Conservation (phyloP, 192 early-diverging fungal genomes). For the Pecoramyces ruminantium region DNA sequence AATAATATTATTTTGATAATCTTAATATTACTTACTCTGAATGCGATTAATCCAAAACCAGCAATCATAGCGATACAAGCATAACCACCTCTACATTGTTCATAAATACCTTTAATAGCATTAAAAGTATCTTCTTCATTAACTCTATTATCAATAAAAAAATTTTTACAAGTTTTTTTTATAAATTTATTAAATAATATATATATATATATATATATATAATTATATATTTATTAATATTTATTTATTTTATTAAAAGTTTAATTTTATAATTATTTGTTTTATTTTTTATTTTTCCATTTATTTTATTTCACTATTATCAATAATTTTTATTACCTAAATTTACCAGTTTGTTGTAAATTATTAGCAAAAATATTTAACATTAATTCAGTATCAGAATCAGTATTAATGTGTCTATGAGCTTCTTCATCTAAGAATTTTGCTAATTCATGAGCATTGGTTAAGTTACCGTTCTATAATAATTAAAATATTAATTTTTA, state of each 20-base stretch:
- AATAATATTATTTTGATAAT: neutral
- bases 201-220: too few relatives aligned
- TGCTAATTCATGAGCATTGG: conserved; percentile 78
- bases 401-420: conserved; percentile 99
- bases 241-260: too few relatives aligned
- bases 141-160: conserved; percentile 31
- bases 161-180: too few relatives aligned
- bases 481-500: neutral
- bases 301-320: too few relatives aligned
- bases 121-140: conserved; percentile 98
- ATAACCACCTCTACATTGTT: conserved; percentile 77
- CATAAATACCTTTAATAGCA: conserved; percentile 68
- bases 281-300: too few relatives aligned
- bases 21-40: conserved; percentile 15
- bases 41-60: conserved; percentile 88
- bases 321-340: too few relatives aligned
- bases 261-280: too few relatives aligned
- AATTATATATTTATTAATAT: too few relatives aligned
- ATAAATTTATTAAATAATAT: too few relatives aligned
- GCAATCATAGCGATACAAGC: conserved; percentile 95
- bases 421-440: conserved; percentile 82
- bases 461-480: conserved; percentile 86
- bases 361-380: conserved; percentile 96
- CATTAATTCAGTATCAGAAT: conserved; percentile 96
- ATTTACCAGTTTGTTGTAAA: conserved; percentile 92